These are phyloP conservation scores for Astrephomene gubernaculifera DNA, from an alignment of 139 green algal species.

Conservation along the genomic window DNA sequence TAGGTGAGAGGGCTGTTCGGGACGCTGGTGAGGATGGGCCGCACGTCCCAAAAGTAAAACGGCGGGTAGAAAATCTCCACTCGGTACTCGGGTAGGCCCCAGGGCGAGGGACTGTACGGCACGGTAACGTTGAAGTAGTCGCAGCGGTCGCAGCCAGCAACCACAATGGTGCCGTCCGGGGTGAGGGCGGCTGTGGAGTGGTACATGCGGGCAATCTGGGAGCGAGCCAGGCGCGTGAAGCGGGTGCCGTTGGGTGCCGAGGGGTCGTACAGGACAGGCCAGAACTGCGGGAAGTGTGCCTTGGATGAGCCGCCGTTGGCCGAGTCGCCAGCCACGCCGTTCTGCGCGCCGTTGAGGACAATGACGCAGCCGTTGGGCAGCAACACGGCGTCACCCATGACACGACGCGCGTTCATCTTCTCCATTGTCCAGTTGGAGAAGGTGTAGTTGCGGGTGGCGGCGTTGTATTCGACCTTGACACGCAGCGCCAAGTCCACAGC, in stretches of 20 bases:
- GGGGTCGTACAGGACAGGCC: constrained; percentile 50
- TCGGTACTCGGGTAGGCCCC: constrained; percentile 46
- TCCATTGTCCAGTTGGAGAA: constrained; percentile 41
- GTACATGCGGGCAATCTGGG: constrained; percentile 52
- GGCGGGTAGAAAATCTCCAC: constrained; percentile 47
- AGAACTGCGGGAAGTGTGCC: constrained; percentile 51
- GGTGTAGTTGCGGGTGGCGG: constrained; percentile 18
- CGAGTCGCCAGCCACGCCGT: constrained; percentile 52
- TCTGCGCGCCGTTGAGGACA: constrained; percentile 38
- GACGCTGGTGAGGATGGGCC: constrained; percentile 15
- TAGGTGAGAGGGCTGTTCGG: constrained; percentile 7
- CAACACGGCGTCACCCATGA: constrained; percentile 52
- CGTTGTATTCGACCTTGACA: not conserved
- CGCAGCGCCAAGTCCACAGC: constrained; percentile 24
- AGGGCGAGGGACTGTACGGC: constrained; percentile 23
- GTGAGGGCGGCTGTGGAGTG: constrained; percentile 54
- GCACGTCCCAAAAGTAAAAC: constrained; percentile 44
- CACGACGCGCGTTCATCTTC: constrained; percentile 44
- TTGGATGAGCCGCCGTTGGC: constrained; percentile 42
- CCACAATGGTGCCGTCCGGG: constrained; percentile 50
- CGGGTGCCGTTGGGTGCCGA: constrained; percentile 21
- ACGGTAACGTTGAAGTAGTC: constrained; percentile 36
- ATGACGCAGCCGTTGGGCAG: constrained; percentile 51
- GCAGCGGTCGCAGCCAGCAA: constrained; percentile 58
- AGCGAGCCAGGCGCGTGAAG: constrained; percentile 27